Base-by-base conservation (phyloP, 768 basidiomycete species). In the Artomyces pyxidatus region DNA sequence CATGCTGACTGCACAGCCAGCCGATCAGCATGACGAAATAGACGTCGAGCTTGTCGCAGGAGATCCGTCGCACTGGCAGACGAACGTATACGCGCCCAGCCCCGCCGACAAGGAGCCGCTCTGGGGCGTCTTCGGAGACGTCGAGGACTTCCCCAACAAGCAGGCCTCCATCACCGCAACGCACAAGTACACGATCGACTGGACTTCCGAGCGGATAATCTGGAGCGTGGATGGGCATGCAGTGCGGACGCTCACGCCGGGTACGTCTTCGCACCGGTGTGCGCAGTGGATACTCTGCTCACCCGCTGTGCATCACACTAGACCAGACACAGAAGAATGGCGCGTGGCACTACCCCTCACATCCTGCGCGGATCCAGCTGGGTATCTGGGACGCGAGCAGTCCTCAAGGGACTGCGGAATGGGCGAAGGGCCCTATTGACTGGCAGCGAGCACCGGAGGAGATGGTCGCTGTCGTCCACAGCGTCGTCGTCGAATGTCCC, bases 321-420 rank as follows among this genome's bases (percentile, higher is more conserved):
- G 69, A 50, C 21, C 50, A 70, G 14, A 67, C 70, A 32, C 55
- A 39, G 14, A 64, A 63, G 40, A 62, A 70, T 42, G 67, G 68
- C 14, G 54, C 52, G 8, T 38, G 54, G 16, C 71, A 68, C 48
- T 74, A 63, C 52, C 71, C 72, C 8, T 57, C 64, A 2, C 66
- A 69, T 44, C 56, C 63, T 6, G 48, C 62, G 23, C 69, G 71
- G 7, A 42, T 73, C 0, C 71, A 72, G 47, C 57, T 74, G 7
- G 73, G 72, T 3, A 73, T 74, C 48, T 74, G 73, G 71, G 72
- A 74, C 49, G 71, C 70, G 5, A 72, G 71, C 43, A 59, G 57
- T 16, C 68, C 68, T 4, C 55, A 54, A 8, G 71, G 72, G 1
- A 75, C 73, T 5, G 60, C 69, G 6, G 62, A 61, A 42, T 74